Conservation (phyloP, 805 yeast species). For the Metschnikowia santaceciliae region DNA sequence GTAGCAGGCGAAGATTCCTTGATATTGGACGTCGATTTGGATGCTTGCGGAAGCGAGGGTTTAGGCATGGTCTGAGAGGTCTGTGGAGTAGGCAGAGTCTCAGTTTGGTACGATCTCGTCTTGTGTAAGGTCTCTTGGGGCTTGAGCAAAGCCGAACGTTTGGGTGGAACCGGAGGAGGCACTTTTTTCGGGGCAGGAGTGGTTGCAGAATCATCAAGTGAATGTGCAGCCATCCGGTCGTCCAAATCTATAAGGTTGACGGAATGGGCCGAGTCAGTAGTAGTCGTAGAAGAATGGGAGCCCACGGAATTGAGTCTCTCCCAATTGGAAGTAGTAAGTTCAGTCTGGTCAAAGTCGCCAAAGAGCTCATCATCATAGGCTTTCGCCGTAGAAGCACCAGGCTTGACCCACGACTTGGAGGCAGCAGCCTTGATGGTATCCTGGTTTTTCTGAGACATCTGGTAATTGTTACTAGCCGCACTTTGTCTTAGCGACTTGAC, state of each 20-base stretch:
- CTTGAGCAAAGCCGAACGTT: slow-evolving; percentile 6
- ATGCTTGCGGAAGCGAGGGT: slow-evolving; percentile 4
- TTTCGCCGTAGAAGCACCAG: slow-evolving; percentile 1
- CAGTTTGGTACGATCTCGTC: slow-evolving; percentile 1
- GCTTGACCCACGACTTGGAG: slow-evolving; percentile 14
- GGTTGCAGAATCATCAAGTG: slow-evolving; percentile 22
- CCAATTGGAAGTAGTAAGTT: slow-evolving; percentile 22
- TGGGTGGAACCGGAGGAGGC: slow-evolving; percentile 21
- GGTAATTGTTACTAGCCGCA: slow-evolving; percentile 4
- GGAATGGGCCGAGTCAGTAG: slow-evolving; percentile 18
- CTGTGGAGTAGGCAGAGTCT: background rate
- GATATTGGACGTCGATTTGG: slow-evolving; percentile 25
- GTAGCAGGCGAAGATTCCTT: slow-evolving; percentile 10
- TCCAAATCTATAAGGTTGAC: slow-evolving; percentile 73
- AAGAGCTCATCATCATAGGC: slow-evolving; percentile 24
- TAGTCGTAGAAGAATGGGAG: slow-evolving; percentile 5
- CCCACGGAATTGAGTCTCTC: slow-evolving; percentile 21
- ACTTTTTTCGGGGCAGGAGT: slow-evolving; percentile 4
- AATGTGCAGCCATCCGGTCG: slow-evolving; percentile 35
- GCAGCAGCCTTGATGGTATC: slow-evolving; percentile 18
- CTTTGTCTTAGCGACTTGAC: slow-evolving; percentile 17
- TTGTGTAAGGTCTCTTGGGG: background rate
- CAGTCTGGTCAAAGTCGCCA: slow-evolving; percentile 39
- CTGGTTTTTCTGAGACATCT: slow-evolving; percentile 19
- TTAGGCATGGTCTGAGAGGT: background rate